Percentiles rank a stretch among this genome's conserved stretches.
phyloP scores from a whole-genome alignment of 1,139 yeast species.

The Yamadazyma sp. region DNA sequence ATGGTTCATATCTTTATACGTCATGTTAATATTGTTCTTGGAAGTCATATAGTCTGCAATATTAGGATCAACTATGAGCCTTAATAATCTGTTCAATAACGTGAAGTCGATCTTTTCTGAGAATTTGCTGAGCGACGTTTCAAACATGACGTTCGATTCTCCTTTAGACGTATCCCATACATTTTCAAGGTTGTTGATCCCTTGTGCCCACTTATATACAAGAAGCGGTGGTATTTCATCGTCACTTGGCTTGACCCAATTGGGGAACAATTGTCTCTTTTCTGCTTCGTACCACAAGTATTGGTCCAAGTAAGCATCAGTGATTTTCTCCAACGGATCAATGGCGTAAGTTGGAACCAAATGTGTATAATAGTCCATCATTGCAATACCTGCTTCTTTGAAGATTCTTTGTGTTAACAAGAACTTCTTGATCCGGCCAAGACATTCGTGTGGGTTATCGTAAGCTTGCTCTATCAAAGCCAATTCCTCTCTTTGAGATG shows the following conservation, averaged over 20 bases:
- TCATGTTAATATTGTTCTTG: constrained; percentile 76
- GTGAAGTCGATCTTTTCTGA: constrained; percentile 90
- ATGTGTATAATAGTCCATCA: constrained; percentile 90
- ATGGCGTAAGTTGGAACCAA: constrained; percentile 82
- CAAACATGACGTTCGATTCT: constrained; percentile 80
- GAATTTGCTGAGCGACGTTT: constrained; percentile 66
- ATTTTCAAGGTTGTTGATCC: constrained; percentile 74
- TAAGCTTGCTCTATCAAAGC: constrained; percentile 95
- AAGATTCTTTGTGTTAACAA: constrained; percentile 87
- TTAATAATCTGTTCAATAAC: constrained; percentile 72
- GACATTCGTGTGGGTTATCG: constrained; percentile 93
- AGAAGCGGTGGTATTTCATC: constrained; percentile 89
- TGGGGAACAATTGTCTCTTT: constrained; percentile 82
- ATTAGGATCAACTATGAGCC: constrained; percentile 83
- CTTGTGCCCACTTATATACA: constrained; percentile 94
- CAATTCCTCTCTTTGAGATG: constrained; percentile 86
- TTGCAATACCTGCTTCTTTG: constrained; percentile 82
- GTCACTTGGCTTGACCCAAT: constrained; percentile 95
- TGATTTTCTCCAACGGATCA: constrained; percentile 91
- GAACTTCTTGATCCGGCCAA: constrained; percentile 79
- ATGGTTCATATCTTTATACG: constrained; percentile 95
- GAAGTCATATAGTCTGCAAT: constrained; percentile 95
- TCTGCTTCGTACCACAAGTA: constrained; percentile 96
- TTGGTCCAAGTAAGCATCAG: constrained; percentile 95
- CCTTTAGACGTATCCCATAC: constrained; percentile 82